phyloP scores from a whole-genome alignment of 768 basidiomycete species.

The Rhizopogon sp. region DNA sequence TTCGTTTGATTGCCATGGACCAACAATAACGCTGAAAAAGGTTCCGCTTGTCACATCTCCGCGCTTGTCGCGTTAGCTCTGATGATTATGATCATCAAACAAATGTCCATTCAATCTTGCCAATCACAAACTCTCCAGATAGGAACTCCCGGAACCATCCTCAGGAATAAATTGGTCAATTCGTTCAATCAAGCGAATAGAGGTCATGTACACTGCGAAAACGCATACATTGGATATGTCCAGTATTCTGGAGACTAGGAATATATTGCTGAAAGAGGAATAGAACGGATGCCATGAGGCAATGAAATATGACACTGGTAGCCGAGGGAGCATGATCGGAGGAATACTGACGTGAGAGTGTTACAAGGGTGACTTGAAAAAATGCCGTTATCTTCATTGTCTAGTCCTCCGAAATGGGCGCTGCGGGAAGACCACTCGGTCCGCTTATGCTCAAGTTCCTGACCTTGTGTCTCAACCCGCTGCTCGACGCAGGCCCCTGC shows the following conservation, averaged over 20 bases:
- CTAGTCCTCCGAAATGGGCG: slow-evolving; percentile 19
- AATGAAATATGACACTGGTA: slow-evolving; percentile 1
- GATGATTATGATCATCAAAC: slow-evolving; percentile 22
- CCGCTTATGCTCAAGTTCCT: slow-evolving; percentile 44
- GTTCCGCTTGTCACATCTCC: slow-evolving; percentile 18
- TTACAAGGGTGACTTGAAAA: slow-evolving; percentile 9
- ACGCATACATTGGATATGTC: neutral
- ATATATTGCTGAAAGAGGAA: neutral
- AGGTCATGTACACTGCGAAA: neutral
- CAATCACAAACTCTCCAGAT: neutral
- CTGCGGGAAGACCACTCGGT: slow-evolving; percentile 12
- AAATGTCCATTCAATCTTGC: neutral
- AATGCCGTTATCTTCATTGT: slow-evolving; percentile 17
- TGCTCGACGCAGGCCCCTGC: slow-evolving; percentile 20
- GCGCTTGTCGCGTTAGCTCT: slow-evolving; percentile 26
- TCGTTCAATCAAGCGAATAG: slow-evolving; percentile 3
- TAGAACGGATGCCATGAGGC: slow-evolving; percentile 6
- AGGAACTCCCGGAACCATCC: neutral
- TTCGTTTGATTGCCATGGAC: slow-evolving; percentile 5
- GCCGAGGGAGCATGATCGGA: neutral
- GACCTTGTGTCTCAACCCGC: slow-evolving; percentile 41
- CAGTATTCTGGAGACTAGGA: neutral
- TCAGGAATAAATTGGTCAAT: neutral
- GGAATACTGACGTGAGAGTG: slow-evolving; percentile 16
- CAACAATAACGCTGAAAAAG: slow-evolving; percentile 20